These are phyloP conservation scores for Solanum tarijense DNA, from an alignment of 257 asterid species.

Conservation along the genomic window DNA sequence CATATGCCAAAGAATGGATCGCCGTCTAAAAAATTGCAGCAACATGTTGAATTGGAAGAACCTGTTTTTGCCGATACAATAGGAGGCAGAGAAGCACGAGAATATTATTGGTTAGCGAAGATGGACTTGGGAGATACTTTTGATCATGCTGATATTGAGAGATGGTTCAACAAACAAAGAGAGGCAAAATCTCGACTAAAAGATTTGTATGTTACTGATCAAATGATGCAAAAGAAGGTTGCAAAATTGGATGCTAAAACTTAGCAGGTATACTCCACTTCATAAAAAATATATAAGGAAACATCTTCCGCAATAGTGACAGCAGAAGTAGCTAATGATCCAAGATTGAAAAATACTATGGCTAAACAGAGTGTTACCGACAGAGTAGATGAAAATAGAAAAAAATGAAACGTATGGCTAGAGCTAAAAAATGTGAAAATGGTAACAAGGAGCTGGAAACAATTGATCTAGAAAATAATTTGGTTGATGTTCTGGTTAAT, in stretches of 20 bases:
- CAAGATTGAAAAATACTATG: no score
- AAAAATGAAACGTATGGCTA: no score
- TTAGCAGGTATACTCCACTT: no score
- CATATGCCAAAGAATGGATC: not conserved
- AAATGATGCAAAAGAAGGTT: not conserved
- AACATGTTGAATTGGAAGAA: not conserved
- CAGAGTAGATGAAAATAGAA: no score
- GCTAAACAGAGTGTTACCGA: no score
- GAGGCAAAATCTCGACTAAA: not conserved
- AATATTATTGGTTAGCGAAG: not conserved
- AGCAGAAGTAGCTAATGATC: not conserved
- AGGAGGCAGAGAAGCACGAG: not conserved
- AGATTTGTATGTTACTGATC: rapidly evolving
- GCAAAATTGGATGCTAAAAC: no score
- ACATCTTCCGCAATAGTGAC: not conserved
- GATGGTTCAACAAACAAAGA: not conserved
- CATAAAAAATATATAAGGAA: not conserved
- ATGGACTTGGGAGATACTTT: not conserved
- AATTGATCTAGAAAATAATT: no score
- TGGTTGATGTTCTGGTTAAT: not conserved
- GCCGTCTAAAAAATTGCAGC: no score
- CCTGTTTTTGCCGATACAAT: not conserved
- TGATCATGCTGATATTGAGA: not conserved
- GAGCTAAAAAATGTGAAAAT: no score
- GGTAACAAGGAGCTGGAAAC: no score